Base-by-base conservation (phyloP, 2,329 filamentous ascomycete genomes). In the Penicillium thymicola region DNA sequence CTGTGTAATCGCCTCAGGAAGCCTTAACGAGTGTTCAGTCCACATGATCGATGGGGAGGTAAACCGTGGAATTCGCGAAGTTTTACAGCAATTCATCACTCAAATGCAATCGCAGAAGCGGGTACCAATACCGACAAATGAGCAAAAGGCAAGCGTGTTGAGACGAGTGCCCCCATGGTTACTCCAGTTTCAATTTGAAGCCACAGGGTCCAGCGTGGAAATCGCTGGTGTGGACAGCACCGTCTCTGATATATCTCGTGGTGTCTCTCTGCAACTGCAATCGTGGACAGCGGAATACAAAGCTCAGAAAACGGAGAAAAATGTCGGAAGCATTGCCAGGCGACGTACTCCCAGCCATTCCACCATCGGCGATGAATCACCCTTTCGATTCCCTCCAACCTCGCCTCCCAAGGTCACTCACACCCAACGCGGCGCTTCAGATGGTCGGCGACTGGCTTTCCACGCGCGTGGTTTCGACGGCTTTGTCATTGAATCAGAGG, bases 21-120 rank as follows among this genome's bases (percentile, higher is more conserved):
- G 86, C 59, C 78, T 97, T 2, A 89, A 96, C 69, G 95, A 91
- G 0, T 92, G 95, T 63, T 90, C 90, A 1, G 81, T 96, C 47
- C 94, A 92, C 68, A 88, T 99, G 80, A 87, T 97, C 9, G 87
- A 93, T 23, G 88, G 90, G 6, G 94, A 99, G 69, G 96, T 99
- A 57, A 94, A 88, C 52, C 89, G 95, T 67, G 95, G 94, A 23
- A 81, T 99, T 32, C 89, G 90, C 25, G 91, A 97, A 71, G 97
- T 99, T 60, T 85, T 97, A 14, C 85, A 86, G 41, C 92, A 97
- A 68, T 81, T 97, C 51, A 85, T 88, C 43, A 85, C 85, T 30
- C 85, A 89, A 59, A 82, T 89, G 10, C 82, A 88, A 60, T 83
- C 86, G 4, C 67, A 64, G 3, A 84, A 85, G 57, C 87, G 84